A percentile compares a stretch with the other conserved stretches of the same genome.
phyloP scores from a whole-genome alignment of 371 early-diverging fungal genomes.

The Mucor lusitanicus region DNA sequence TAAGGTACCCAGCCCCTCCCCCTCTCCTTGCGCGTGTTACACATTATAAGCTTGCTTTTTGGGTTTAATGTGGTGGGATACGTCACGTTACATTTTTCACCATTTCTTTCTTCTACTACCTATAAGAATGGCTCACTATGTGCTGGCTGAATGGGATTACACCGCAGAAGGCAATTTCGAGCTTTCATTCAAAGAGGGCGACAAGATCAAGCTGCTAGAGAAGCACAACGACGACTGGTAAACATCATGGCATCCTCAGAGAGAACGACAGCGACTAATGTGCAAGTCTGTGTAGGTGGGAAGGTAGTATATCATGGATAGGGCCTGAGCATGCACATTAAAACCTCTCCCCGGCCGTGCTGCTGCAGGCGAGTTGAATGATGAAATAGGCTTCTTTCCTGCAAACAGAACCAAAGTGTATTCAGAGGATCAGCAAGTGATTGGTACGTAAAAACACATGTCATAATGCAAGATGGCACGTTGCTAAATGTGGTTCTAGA shows the following conservation, averaged over 20 bases:
- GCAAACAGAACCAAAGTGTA: constrained; percentile 35
- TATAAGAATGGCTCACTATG: constrained; percentile 38
- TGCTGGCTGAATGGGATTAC: constrained; percentile 52
- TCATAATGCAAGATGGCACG: too few species aligned
- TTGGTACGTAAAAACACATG: neutral
- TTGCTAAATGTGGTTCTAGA: too few species aligned
- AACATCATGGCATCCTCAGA: neutral
- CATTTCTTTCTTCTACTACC: too few species aligned
- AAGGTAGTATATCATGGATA: constrained; percentile 28
- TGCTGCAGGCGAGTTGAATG: constrained; percentile 37
- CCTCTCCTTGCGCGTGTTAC: too few species aligned
- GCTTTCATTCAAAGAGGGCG: constrained; percentile 50
- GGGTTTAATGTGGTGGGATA: too few species aligned
- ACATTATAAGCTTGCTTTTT: too few species aligned
- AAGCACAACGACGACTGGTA: constrained; percentile 58
- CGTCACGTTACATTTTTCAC: too few species aligned
- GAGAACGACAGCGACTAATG: neutral
- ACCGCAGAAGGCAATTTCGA: constrained; percentile 49
- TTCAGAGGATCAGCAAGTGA: neutral
- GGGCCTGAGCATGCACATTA: neutral
- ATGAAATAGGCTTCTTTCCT: constrained; percentile 52
- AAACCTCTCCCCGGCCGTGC: neutral
- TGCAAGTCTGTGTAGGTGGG: constrained; percentile 41
- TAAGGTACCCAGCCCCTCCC: too few species aligned
- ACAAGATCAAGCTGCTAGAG: constrained; percentile 45